phyloP scores from a whole-genome alignment of 192 early-diverging fungal genomes.

The Linderina pennispora region DNA sequence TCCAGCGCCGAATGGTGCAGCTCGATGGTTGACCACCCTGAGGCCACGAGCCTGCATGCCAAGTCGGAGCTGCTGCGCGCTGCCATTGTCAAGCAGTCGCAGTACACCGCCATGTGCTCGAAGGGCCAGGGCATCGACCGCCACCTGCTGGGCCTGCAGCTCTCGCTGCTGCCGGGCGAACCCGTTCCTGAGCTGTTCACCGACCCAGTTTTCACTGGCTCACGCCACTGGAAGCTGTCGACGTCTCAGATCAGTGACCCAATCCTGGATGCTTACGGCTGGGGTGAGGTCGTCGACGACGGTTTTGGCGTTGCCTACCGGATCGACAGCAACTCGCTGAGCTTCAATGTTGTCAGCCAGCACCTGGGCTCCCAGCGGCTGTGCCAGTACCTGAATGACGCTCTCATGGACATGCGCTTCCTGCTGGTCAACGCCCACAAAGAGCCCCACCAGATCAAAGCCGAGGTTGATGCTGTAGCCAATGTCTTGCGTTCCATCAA shows the following conservation, averaged over 20 bases:
- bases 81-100: constrained; percentile 46
- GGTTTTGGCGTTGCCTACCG: constrained; percentile 54
- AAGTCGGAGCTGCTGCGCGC: constrained; percentile 47
- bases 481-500: constrained; percentile 40
- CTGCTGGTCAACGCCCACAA: constrained; percentile 42
- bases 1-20: constrained; percentile 52
- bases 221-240: constrained; percentile 60
- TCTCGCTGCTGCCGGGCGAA: constrained; percentile 43
- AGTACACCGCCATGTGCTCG: constrained; percentile 52
- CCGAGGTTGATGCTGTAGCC: constrained; percentile 44
- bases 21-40: constrained; percentile 47
- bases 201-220: constrained; percentile 52
- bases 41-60: constrained; percentile 37
- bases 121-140: constrained; percentile 63
- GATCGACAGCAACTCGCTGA: constrained; percentile 40
- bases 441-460: constrained; percentile 45
- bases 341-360: constrained; percentile 48
- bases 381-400: constrained; percentile 55
- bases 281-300: constrained; percentile 55
- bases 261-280: constrained; percentile 49
- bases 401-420: constrained; percentile 64
- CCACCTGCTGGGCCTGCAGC: constrained; percentile 62
- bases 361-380: constrained; percentile 47
- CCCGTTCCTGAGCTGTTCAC: constrained; percentile 30
- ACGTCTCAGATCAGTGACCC: constrained; percentile 56